These are phyloP conservation scores for Vinca major DNA, from an alignment of 305 asterid species.

Conservation along the genomic window DNA sequence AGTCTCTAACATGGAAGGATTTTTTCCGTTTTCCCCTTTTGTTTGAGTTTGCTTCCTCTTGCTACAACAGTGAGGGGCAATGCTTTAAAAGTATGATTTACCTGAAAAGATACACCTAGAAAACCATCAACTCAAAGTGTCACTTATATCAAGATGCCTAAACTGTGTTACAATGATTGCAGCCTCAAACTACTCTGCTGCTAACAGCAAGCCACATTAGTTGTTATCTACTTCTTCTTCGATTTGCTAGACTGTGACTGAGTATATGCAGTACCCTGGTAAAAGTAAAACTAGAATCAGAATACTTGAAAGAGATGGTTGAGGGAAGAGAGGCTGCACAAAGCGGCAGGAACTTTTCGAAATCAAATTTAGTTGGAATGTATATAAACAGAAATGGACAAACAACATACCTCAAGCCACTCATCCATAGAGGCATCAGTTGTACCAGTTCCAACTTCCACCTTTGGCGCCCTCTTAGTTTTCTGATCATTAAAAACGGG, in stretches of 20 bases:
- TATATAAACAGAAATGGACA: constrained; percentile 2
- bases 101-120: constrained; percentile 15
- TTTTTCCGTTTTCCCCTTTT: too few relatives aligned
- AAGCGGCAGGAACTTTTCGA: background rate
- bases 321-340: background rate
- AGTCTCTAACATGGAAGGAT: constrained; percentile 13
- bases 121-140: constrained; percentile 13
- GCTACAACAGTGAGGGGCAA: constrained; percentile 48
- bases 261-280: constrained; percentile 80
- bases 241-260: constrained; percentile 54
- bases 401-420: constrained; percentile 82
- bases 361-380: background rate
- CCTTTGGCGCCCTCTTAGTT: constrained; percentile 86
- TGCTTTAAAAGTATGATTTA: constrained; percentile 11
- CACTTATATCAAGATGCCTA: constrained; percentile 13
- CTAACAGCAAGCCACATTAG: constrained; percentile 14
- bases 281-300: background rate
- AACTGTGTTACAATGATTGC: constrained; percentile 17
- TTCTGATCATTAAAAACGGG: constrained; percentile 32
- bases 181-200: constrained; percentile 13
- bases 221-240: constrained; percentile 62
- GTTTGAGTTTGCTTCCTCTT: constrained; percentile 19
- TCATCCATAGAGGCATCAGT: constrained; percentile 81
- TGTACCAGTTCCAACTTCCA: constrained; percentile 94
- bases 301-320: background rate